A percentile compares a stretch with the other conserved stretches of the same genome.
Evolutionary conservation across 305 asterid genomes (phyloP).

Genomic region (Lippia alba): DNA sequence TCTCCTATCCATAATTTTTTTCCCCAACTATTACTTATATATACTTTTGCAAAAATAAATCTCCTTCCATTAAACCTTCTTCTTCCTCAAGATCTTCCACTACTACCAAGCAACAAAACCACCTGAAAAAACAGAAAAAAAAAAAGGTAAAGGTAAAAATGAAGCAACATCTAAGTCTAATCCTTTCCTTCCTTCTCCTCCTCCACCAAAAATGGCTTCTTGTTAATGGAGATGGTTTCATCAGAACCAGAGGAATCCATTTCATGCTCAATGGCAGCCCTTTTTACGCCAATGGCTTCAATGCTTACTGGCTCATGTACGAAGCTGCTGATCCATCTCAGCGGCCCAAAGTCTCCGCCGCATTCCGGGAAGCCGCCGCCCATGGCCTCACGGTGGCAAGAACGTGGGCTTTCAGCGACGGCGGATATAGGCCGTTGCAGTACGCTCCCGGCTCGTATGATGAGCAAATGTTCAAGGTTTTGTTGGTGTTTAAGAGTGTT

Average conservation of each 20-base stretch:
- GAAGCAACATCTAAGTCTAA: constrained; percentile 46
- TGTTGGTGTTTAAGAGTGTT: neutral
- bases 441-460: constrained; percentile 74
- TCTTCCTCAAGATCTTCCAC: neutral
- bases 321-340: constrained; percentile 74
- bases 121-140: neutral
- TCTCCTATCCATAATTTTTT: neutral
- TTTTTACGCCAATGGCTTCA: constrained; percentile 85
- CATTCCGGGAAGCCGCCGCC: constrained; percentile 68
- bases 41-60: neutral
- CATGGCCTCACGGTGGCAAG: constrained; percentile 82
- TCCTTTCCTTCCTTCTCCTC: constrained; percentile 46
- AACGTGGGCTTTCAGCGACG: constrained; percentile 94
- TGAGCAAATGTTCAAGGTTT: constrained; percentile 71
- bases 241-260: constrained; percentile 64
- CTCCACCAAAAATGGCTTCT: constrained; percentile 50
- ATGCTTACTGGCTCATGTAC: constrained; percentile 92
- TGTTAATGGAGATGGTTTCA: constrained; percentile 53
- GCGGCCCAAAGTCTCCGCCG: constrained; percentile 65
- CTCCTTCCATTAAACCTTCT: neutral
- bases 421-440: constrained; percentile 73
- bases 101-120: too few species aligned
- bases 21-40: neutral
- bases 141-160: constrained; percentile 24
- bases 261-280: constrained; percentile 69